These are phyloP conservation scores for Leccinum olivaceopallidum DNA, from an alignment of 768 basidiomycete genomes.

Conservation along the genomic window DNA sequence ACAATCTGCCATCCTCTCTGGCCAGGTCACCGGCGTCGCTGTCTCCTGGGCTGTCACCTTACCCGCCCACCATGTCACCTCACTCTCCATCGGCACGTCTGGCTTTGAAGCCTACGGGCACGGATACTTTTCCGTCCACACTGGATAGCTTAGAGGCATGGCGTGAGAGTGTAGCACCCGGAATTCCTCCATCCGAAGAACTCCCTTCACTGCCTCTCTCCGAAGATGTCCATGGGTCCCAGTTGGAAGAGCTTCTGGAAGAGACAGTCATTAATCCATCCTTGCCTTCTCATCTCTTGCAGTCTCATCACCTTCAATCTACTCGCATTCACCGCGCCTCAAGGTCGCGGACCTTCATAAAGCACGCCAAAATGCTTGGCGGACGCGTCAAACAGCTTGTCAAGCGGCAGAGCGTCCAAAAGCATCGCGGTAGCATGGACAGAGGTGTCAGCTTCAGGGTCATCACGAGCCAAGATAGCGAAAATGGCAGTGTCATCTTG, in stretches of 20 bases:
- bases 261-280: slow-evolving; percentile 9
- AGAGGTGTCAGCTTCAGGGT: slow-evolving; percentile 19
- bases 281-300: slow-evolving; percentile 9
- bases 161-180: slow-evolving; percentile 26
- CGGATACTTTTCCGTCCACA: slow-evolving; percentile 34
- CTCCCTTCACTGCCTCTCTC: slow-evolving; percentile 9
- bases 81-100: slow-evolving; percentile 18
- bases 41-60: slow-evolving; percentile 15
- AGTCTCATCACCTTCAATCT: slow-evolving; percentile 1
- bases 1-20: slow-evolving; percentile 14
- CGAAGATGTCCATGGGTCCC: slow-evolving; percentile 14
- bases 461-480: slow-evolving; percentile 30
- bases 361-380: slow-evolving; percentile 29
- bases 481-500: slow-evolving; percentile 30
- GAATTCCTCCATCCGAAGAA: slow-evolving; percentile 20
- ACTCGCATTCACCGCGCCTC: slow-evolving; percentile 6
- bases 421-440: slow-evolving; percentile 22
- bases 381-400: slow-evolving; percentile 32
- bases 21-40: slow-evolving; percentile 18
- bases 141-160: slow-evolving; percentile 31
- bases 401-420: slow-evolving; percentile 11
- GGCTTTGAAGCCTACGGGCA: slow-evolving; percentile 28
- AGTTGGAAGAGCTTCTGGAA: slow-evolving; percentile 7
- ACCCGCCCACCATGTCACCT: slow-evolving; percentile 15
- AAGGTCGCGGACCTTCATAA: slow-evolving; percentile 23